Base-by-base conservation (phyloP, 2,329 filamentous ascomycete species). In the Atkinsonella hypoxylon region DNA sequence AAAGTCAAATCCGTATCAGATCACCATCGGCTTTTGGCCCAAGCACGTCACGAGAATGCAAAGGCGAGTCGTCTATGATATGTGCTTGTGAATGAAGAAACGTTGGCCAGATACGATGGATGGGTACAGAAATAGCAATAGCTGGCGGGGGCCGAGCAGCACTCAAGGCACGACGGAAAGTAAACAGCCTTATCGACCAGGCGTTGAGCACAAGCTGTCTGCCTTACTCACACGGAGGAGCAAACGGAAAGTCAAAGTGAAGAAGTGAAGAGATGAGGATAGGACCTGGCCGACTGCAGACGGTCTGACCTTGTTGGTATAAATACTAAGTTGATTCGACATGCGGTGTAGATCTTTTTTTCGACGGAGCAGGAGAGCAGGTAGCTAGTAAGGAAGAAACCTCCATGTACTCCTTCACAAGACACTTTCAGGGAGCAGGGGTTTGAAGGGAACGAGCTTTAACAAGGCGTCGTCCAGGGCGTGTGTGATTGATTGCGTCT, bases 161-260 rank as follows among this genome's bases (percentile, higher is more conserved):
- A 48, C 18, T 10, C 30, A 45, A 36, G 38, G 32, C 34, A n/a
- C 30, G 39, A 22, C 13, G 22, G 47, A 17, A 34, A 43, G 41
- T 43, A 54, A 50, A 55, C 55, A 62, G 62, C 61, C 62, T 63
- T 55, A 13, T n/a, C 31, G 22, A 58, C 54, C 51, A 62, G 57
- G 52, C 41, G 42, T 30, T 4, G n/a, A 32, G 26, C 26, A 30
- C 47, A 26, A 50, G 48, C 34, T 44, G 34, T 41, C 39, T 50
- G 40, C 44, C 54, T 54, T 50, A 55, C 56, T 54, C 55, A 49
- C 54, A 47, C 51, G 48, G 49, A 47, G 46, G 31, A 44, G 40
- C 17, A 20, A 31, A n/a, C n/a, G 12, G 30, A 13, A 22, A 26
- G 26, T 15, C 20, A 34, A 47, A 15, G 22, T 40, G 44, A 47